A percentile compares a stretch with the other conserved stretches of the same genome.
Conservation (phyloP, 106 monocot genomes). For the Alisma plantagoaquatica region DNA sequence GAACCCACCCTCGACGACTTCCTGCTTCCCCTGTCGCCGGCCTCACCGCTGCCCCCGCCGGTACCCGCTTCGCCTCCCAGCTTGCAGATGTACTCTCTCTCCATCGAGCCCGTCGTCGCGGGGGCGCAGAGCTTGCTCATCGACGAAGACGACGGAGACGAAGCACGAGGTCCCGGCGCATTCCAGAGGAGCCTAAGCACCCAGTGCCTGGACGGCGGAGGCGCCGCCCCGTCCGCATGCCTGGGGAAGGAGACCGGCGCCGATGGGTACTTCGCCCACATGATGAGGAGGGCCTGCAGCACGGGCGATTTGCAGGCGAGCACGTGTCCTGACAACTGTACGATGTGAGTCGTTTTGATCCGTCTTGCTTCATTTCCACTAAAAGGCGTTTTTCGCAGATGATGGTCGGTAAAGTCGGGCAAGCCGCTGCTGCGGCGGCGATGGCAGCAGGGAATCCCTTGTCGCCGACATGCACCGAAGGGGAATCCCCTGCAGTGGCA, state of each 20-base stretch:
- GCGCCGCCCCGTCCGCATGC: too few relatives aligned
- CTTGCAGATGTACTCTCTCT: neutral
- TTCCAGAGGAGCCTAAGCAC: slow-evolving; percentile 1
- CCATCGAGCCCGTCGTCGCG: neutral
- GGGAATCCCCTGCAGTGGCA: too few relatives aligned
- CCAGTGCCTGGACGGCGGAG: slow-evolving; percentile 3
- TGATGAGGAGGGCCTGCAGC: slow-evolving; percentile 7
- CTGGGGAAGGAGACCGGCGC: neutral
- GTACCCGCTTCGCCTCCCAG: neutral
- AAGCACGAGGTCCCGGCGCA: too few relatives aligned
- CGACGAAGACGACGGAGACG: too few relatives aligned
- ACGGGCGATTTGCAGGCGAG: slow-evolving; percentile 5
- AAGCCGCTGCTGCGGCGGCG: neutral
- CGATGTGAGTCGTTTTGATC: too few relatives aligned
- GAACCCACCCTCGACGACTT: neutral
- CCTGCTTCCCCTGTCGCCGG: neutral
- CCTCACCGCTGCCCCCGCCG: neutral
- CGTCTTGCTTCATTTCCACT: neutral
- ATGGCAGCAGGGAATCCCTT: too few relatives aligned
- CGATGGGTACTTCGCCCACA: neutral
- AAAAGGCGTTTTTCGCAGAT: neutral
- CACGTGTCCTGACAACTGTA: neutral
- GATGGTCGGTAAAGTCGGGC: neutral
- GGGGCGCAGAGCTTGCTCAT: too few relatives aligned
- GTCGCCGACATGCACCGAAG: too few relatives aligned